Base-by-base conservation (phyloP, 441 rosid genomes). In the Croton laevigatus region DNA sequence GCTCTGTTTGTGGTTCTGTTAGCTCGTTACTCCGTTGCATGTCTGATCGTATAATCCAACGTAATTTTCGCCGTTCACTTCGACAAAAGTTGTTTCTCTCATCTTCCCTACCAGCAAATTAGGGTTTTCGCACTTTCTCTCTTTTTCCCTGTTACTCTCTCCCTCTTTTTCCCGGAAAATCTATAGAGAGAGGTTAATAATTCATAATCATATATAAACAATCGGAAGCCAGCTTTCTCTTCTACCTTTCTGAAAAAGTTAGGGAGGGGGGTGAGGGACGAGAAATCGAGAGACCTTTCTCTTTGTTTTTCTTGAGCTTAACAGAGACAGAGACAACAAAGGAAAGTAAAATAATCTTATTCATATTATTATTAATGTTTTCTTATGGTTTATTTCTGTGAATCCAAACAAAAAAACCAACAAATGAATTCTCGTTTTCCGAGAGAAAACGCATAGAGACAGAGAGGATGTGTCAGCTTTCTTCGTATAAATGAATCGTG, bases 51-150 rank as follows among this genome's bases (percentile, higher is more conserved):
- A 9, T 40, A 40, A 40, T 51, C 44, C 53, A 55, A 13, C 73
- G 66, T 22, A 46, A 69, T 62, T 64, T 2, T 64, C 73, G 73
- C 73, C 66, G 17, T 58, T 53, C 73, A 64, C 69, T 64, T 69
- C 68, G 10, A 42, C 11, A 19, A 27, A 61, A 38, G 13, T 17
- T 23, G 57, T 32, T 62, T 53, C 54, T 46, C 69, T 57, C 51
- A 4, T 23, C 16, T 51, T 10, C n/a, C 40, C 51, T 10, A 11
- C 58, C 36, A 16, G 20, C 11, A 34, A 19, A 65, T 46, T 40
- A 19, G 73, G 51, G 20, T 53, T 63, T 42, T 16, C 14, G 3
- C 6, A 10, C 37, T 14, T 46, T 19, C 19, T 20, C 20, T 48
- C 19, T 14, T 0, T 68, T 0, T 68, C 16, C 23, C 3, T n/a